Evolutionary conservation across 2,329 filamentous ascomycete species (phyloP), one percentile per base, ranked within the genome.

Genomic region (Ceratocystis harringtonii): DNA sequence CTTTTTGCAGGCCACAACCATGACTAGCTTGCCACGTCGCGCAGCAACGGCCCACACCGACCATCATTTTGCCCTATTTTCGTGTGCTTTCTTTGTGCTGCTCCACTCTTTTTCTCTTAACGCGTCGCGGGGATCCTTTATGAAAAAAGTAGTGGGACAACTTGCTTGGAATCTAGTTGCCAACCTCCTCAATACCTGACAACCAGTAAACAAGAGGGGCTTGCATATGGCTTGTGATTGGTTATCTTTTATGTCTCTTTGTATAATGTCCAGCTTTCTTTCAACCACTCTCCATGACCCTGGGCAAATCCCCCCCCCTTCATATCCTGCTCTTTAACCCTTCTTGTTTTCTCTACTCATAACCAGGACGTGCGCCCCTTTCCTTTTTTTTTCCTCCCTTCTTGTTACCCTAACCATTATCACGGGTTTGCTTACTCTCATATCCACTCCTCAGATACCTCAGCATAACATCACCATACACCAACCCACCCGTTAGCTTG

Each of bases 211-310:
- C 36, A 67, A 36, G 64, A 41, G n/a, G 36, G 30, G 57, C 19
- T 7, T 22, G n/a, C 36, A 41, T n/a, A 6, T n/a, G 41, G 22
- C n/a, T n/a, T 65, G 58, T 69, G 61, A 68, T 69, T 68, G 66
- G 66, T 28, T 63, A 64, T 57, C 17, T 43, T 66, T 22, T 36
- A 58, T 64, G 36, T 62, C 58, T 19, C 55, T 58, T 36, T 58
- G 12, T n/a, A 19, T 12, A 12, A n/a, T 48, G 6, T 41, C 28
- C 10, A 45, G 62, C 50, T 12, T 62, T 61, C 43, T 30, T 52
- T 10, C 17, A 43, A 45, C 55, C 15, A 15, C 66, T 52, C 52
- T 28, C 28, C 36, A 58, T 52, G 17, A 12, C 6, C 22, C 44
- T 41, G 36, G 36, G 36, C 12, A 41, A 41, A 41, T 44, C 58